Conservation (phyloP, 306 rosid genomes). For the Mimosa bimucronata region DNA sequence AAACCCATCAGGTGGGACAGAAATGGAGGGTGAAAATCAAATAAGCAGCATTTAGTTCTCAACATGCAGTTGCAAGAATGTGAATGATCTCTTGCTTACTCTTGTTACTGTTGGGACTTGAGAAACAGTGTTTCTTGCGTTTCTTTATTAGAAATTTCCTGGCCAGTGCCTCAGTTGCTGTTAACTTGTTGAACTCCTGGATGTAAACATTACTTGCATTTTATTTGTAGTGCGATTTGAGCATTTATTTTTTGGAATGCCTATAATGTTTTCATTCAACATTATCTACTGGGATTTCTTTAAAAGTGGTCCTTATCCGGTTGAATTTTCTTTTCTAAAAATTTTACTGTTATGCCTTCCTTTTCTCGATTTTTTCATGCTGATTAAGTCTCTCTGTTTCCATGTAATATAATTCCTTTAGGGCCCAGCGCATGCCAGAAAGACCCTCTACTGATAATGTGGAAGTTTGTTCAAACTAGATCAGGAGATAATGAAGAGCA, state of each 20-base stretch:
- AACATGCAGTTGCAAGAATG: too few relatives aligned
- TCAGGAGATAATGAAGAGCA: conserved; percentile 53
- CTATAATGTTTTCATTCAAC: not conserved
- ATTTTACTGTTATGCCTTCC: conserved; percentile 9
- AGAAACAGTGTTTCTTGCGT: too few relatives aligned
- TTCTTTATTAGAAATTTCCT: too few relatives aligned
- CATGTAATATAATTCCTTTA: not conserved
- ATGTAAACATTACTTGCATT: too few relatives aligned
- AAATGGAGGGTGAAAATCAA: too few relatives aligned
- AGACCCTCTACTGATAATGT: conserved; percentile 54
- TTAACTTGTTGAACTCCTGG: too few relatives aligned
- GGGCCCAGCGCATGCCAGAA: conserved; percentile 19
- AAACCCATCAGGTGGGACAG: not conserved
- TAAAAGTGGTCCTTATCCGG: not conserved
- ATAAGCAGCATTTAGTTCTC: too few relatives aligned
- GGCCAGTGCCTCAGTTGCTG: too few relatives aligned
- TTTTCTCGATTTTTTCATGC: conserved; percentile 12
- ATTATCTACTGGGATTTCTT: conserved; percentile 1
- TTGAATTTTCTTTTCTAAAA: conserved; percentile 5
- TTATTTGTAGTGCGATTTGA: too few relatives aligned
- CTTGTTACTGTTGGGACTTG: too few relatives aligned
- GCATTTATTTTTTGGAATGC: not conserved
- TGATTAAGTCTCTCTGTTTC: not conserved
- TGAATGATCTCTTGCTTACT: too few relatives aligned
- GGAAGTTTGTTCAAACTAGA: conserved; percentile 54